phyloP scores from a whole-genome alignment of 495 filamentous ascomycete species.

The Aspergillus conjunctus region DNA sequence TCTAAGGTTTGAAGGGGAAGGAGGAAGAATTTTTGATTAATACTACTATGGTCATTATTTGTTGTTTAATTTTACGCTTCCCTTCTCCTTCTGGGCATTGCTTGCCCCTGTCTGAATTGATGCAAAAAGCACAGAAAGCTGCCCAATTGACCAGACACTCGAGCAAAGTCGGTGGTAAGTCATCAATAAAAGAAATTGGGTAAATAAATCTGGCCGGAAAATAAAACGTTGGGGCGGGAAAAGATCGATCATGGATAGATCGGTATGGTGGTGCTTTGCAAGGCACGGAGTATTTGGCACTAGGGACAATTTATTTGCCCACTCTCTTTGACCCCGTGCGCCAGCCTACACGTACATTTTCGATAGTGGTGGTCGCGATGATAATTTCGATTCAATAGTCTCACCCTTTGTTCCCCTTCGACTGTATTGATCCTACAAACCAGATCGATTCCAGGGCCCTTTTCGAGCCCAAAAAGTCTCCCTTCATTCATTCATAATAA shows the following conservation, averaged over 20 bases:
- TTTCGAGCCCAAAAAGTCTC: neutral
- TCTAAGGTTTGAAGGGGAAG: neutral
- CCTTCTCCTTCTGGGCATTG: neutral
- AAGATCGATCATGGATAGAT: slow-evolving; percentile 28
- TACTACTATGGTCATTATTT: neutral
- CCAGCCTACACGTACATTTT: slow-evolving; percentile 16
- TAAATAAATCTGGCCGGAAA: slow-evolving; percentile 12
- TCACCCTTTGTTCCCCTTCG: neutral
- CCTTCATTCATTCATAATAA: slow-evolving; percentile 8
- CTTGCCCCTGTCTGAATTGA: slow-evolving; percentile 2
- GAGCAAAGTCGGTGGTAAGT: slow-evolving; percentile 1
- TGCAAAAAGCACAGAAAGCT: neutral
- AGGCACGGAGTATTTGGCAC: slow-evolving; percentile 22
- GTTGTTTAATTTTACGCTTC: neutral
- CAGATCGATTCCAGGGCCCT: neutral
- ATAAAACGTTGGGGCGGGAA: slow-evolving; percentile 17
- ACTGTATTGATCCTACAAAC: neutral
- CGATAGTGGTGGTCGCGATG: slow-evolving; percentile 10
- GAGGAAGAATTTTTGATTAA: neutral
- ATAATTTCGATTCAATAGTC: slow-evolving; percentile 12
- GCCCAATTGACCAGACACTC: neutral
- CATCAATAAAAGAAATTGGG: slow-evolving; percentile 16
- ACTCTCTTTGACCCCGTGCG: slow-evolving; percentile 23
- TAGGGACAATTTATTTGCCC: slow-evolving; percentile 5
- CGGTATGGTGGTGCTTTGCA: slow-evolving; percentile 19